Evolutionary conservation across 2,329 filamentous ascomycete species (phyloP), one percentile per base, ranked within the genome.

Genomic region (Pseudogymnoascus sp.): DNA sequence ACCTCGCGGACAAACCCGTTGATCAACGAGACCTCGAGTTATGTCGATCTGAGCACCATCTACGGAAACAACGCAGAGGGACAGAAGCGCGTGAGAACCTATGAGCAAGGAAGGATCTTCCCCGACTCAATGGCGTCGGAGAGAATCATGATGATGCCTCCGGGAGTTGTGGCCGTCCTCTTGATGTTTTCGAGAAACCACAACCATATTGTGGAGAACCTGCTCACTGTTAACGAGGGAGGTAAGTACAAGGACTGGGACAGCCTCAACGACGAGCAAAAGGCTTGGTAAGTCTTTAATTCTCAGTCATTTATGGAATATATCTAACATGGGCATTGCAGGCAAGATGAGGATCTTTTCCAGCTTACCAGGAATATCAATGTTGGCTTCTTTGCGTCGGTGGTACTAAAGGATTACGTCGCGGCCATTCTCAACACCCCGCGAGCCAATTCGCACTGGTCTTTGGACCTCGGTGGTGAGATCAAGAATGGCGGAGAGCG

Each of bases 331-430:
- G 35, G 26, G 13, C 17, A 23, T 63, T 56, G 62, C 53, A 78
- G 76, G 73, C 77, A 79, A 75, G 78, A 78, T 69, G 75, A 80
- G 59, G 78, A 80, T 62, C 73, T 80, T 63, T 80, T 81, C 68
- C 78, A 80, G 65, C 67, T 78, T 11, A 68, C 74, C 13, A 73
- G 78, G 44, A 79, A 79, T 65, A 79, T 79, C 67, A 80, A 79
- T 63, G 77, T 78, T 17, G 78, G 77, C 35, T 79, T 77, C 68
- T 80, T 79, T 68, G 77, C 77, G 1, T 74, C 76, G 0, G 76
- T 79, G 3, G 77, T 79, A 1, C 65, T 80, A 40, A 77, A 75
- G 61, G 78, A 80, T 65, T 79, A 79, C 64, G 78, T 79, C 17
- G 73, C 75, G 4, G 75, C 77, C n/a, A 79, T 79, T 67, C 69